A percentile compares a stretch with the other conserved stretches of the same genome.
Evolutionary conservation across 305 asterid genomes (phyloP).

Genomic region (Rubia tinctorum): DNA sequence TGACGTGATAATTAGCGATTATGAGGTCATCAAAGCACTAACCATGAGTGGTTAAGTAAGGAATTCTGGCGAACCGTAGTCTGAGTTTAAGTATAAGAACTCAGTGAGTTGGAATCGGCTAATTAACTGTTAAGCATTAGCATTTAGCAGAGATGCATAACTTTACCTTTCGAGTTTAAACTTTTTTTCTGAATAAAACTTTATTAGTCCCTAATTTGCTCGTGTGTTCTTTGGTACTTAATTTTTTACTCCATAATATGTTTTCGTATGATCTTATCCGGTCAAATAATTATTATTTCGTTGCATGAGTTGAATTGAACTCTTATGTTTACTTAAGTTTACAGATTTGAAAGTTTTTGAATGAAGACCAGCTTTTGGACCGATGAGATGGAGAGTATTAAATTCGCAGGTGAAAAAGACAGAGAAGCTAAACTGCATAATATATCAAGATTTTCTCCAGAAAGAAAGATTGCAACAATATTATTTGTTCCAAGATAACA

Average conservation of each 20-base stretch:
- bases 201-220: neutral
- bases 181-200: no score
- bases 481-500: neutral
- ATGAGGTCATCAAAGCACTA: neutral
- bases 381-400: no score
- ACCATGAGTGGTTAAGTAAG: neutral
- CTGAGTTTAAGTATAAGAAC: constrained; percentile 9
- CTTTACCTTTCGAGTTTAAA: no score
- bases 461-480: neutral
- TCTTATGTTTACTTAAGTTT: no score
- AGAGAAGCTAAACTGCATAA: no score
- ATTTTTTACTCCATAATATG: neutral
- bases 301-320: no score
- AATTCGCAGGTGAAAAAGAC: no score
- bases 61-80: neutral
- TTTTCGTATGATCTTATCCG: neutral
- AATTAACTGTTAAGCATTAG: neutral
- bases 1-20: constrained; percentile 15
- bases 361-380: no score
- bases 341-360: no score
- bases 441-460: no score
- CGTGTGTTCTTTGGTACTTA: neutral
- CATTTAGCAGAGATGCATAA: no score
- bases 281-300: no score
- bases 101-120: constrained; percentile 14